Base-by-base conservation (phyloP, 2,329 filamentous ascomycete species). In the Camillea tinctor region DNA sequence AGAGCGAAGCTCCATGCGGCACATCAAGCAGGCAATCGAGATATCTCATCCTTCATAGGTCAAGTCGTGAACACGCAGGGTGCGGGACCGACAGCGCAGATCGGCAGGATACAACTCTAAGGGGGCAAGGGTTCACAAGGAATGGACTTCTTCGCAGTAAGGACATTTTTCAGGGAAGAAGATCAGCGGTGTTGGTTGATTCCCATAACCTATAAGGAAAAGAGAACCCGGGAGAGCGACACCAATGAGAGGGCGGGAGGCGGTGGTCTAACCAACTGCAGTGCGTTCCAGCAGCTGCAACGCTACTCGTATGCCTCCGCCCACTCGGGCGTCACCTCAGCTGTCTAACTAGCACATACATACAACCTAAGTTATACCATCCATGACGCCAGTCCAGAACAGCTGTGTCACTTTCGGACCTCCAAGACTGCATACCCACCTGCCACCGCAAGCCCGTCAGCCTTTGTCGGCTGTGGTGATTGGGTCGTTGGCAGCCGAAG, bases 121-220 rank as follows among this genome's bases (percentile, higher is more conserved):
- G 57, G 54, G 23, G 60, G 55, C 58, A 62, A 59, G 62, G 64
- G 50, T 57, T 52, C 26, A 62, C 44, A 2, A 59, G 55, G 55
- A 54, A 64, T 66, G 57, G 59, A 58, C 50, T 64, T 64, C 58
- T 66, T 55, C n/a, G n/a, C n/a, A n/a, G 64, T 62, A 61, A 69
- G 65, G 63, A 56, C 56, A 60, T 59, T 66, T 57, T 55, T n/a
- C n/a, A 4, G 44, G 23, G 52, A 58, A 59, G 58, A 59, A 60
- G 59, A 60, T 61, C 59, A 44, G 24, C 60, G 60, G 61, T 60
- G 59, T 62, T 51, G 54, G 50, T 40, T 21, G 30, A 20, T 44
- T 44, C 36, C 36, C 36, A 44, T 44, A 44, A 30, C 36, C 36
- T 44, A 44, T 44, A 44, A 44, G 36, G 36, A 44, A 44, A n/a